Evolutionary conservation across 306 rosid species (phyloP).

Genomic region (Acacia melanoxylon): DNA sequence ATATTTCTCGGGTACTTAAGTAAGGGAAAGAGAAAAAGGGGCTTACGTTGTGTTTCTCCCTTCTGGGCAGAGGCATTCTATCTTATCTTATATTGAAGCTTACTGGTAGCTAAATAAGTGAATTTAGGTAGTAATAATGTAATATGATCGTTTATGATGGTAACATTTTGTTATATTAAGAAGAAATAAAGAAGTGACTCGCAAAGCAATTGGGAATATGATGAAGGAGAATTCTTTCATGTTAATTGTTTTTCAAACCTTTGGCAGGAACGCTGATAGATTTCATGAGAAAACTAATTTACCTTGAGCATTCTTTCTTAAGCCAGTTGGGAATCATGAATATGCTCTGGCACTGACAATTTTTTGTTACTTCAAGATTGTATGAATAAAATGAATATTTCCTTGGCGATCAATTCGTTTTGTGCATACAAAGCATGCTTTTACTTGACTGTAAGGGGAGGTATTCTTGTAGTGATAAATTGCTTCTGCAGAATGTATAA

Average conservation of each 20-base stretch:
- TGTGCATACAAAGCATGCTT: neutral
- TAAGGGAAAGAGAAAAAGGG: neutral
- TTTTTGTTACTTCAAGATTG: neutral
- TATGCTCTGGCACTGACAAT: neutral
- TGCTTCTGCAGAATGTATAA: neutral
- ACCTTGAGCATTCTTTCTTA: neutral
- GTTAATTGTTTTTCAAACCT: neutral
- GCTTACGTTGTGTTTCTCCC: neutral
- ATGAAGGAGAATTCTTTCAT: neutral
- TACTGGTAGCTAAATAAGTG: slow-evolving; percentile 9
- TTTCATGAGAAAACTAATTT: neutral
- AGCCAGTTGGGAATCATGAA: neutral
- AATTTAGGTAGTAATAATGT: neutral
- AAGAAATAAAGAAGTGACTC: neutral
- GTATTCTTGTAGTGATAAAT: neutral
- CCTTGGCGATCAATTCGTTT: neutral
- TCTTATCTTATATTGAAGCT: neutral
- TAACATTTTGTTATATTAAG: neutral
- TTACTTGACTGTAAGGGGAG: neutral
- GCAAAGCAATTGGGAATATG: neutral
- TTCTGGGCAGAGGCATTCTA: neutral
- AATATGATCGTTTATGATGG: neutral
- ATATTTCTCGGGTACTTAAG: slow-evolving; percentile 1
- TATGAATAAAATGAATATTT: neutral
- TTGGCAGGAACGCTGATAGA: neutral